Conservation (phyloP, 495 filamentous ascomycete genomes). For the Penicillium argentinense region DNA sequence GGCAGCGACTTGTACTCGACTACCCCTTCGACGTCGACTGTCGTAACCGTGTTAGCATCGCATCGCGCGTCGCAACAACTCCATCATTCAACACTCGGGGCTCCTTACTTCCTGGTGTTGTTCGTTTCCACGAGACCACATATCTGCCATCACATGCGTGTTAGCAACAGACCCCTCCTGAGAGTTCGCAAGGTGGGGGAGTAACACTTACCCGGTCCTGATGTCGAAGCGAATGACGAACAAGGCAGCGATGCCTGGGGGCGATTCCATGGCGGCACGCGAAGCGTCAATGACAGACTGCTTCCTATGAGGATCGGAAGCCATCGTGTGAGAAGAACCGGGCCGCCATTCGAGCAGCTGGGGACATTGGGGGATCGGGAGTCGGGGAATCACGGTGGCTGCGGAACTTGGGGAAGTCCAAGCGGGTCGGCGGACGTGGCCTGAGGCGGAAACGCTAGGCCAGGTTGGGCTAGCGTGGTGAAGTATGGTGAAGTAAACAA, state of each 20-base stretch:
- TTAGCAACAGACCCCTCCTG: slow-evolving; percentile 18
- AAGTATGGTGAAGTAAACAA: no score
- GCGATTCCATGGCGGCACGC: slow-evolving; percentile 40
- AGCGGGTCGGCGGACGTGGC: no score
- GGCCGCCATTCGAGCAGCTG: slow-evolving; percentile 15
- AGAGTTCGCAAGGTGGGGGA: slow-evolving; percentile 4
- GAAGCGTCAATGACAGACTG: slow-evolving; percentile 37
- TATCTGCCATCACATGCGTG: slow-evolving; percentile 47
- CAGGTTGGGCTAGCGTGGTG: no score
- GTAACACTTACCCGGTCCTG: slow-evolving; percentile 65
- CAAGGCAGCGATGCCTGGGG: slow-evolving; percentile 74
- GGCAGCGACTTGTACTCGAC: slow-evolving; percentile 96
- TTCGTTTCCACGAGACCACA: slow-evolving; percentile 83
- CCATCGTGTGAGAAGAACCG: slow-evolving; percentile 24
- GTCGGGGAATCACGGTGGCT: slow-evolving; percentile 26
- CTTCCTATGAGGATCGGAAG: slow-evolving; percentile 30
- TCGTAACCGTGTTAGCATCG: slow-evolving; percentile 25
- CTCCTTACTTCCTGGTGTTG: slow-evolving; percentile 56
- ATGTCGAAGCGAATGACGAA: slow-evolving; percentile 87
- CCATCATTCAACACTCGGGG: slow-evolving; percentile 13
- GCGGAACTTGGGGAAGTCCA: slow-evolving; percentile 11
- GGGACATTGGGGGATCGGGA: not conserved
- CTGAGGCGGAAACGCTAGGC: no score
- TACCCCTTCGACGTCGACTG: slow-evolving; percentile 79
- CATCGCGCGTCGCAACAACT: slow-evolving; percentile 1